Base-by-base conservation (phyloP, 2,329 filamentous ascomycete genomes). In the Cryphonectria carpinicola region DNA sequence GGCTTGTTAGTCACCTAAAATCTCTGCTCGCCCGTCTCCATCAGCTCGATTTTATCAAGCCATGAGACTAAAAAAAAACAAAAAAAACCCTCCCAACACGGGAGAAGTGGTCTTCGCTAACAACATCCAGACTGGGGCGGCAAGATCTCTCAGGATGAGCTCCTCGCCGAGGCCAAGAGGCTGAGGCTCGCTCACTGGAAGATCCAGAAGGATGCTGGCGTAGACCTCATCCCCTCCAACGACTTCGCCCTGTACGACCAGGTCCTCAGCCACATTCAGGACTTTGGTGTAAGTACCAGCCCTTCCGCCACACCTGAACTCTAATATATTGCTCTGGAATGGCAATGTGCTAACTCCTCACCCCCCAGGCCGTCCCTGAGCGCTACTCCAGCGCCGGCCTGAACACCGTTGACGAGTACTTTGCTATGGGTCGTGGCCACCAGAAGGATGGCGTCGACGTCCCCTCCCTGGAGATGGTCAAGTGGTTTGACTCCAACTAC, bases 401-500 rank as follows among this genome's bases (percentile, higher is more conserved):
- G 76, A 86, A 95, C 84, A 84, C 89, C 76, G 87, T 99, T 82
- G 96, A 99, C 86, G 92, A 97, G 87, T 98, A 98, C 91, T 99
- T 99, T 81, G 96, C 96, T 84, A 97, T 99, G 94, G 96, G 96
- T 80, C 93, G 96, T 91, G 96, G 96, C 81, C 95, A 97, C 86
- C 96, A 99, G 87, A 97, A 94, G 90, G 90, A 91, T 80, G 90
- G 93, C 83, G 88, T 98, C 78, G 96, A 99, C 84, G 96, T 98
- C 76, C 94, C 95, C 78, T 89, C 88, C 80, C 87, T 97, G 84
- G 96, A 99, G 89, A 99, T 99, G 96, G 96, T 99, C 79, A 99
- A 99, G 89, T 99, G 96, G 96, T 99, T 99, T 82, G 96, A 99
- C 89, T 97, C 94, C 76, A 99, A 99, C 92, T 99, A 99, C 92